Evolutionary conservation across 331 rosid genomes (phyloP).

Genomic region (Saraca asoca): DNA sequence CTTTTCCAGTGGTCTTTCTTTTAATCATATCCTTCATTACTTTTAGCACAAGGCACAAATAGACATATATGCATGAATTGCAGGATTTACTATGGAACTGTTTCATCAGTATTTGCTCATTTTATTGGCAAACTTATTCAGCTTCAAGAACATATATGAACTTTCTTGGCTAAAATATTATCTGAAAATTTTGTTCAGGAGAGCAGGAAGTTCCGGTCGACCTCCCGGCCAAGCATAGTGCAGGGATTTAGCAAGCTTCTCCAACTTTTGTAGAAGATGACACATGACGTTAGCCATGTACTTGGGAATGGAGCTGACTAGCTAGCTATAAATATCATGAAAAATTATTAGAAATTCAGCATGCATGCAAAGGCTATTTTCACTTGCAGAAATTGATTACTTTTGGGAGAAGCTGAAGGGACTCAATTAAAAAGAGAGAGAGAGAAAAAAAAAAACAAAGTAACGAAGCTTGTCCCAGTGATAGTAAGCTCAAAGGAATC

Average conservation of each 20-base stretch:
- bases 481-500: no score
- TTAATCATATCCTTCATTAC: constrained; percentile 41
- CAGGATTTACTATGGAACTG: constrained; percentile 9
- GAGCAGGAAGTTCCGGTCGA: constrained; percentile 74
- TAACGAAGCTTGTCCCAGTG: no score
- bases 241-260: constrained; percentile 39
- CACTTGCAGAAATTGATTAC: constrained; percentile 38
- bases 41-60: constrained; percentile 33
- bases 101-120: constrained; percentile 13
- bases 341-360: constrained; percentile 39
- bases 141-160: not conserved
- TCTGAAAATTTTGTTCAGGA: constrained; percentile 47
- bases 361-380: constrained; percentile 48
- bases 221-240: constrained; percentile 71
- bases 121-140: not conserved
- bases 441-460: no score
- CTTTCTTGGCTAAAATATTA: constrained; percentile 22
- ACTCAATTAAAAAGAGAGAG: constrained; percentile 25
- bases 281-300: constrained; percentile 27
- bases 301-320: constrained; percentile 31
- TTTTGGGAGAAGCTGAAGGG: constrained; percentile 38
- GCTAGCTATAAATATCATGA: not conserved
- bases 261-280: constrained; percentile 36
- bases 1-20: constrained; percentile 45
- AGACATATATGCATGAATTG: constrained; percentile 31